Evolutionary conservation across 2,329 filamentous ascomycete genomes (phyloP).

Genomic region (Geosmithia flava): DNA sequence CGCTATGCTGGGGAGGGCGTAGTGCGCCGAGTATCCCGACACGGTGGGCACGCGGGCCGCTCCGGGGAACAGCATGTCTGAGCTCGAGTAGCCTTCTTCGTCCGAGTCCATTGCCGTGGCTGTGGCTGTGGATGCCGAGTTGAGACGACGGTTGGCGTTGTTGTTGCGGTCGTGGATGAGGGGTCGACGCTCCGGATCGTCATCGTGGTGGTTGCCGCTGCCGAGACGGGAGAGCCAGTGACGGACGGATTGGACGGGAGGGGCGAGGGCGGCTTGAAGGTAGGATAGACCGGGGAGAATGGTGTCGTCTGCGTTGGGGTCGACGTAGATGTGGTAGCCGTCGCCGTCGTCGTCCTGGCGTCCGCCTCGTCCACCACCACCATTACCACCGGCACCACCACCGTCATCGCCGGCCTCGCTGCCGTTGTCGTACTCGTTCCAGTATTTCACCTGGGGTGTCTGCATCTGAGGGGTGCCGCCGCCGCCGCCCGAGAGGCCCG

Average conservation of each 20-base stretch:
- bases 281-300: constrained; percentile 52
- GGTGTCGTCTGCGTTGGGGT: constrained; percentile 49
- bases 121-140: constrained; percentile 14
- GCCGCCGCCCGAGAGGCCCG: too few relatives aligned
- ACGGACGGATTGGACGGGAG: constrained; percentile 37
- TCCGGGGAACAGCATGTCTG: constrained; percentile 25
- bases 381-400: constrained; percentile 59
- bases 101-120: constrained; percentile 26
- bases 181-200: constrained; percentile 13
- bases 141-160: constrained; percentile 7
- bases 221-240: constrained; percentile 30
- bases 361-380: constrained; percentile 58
- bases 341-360: constrained; percentile 41
- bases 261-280: constrained; percentile 37
- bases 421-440: constrained; percentile 80
- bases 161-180: constrained; percentile 8
- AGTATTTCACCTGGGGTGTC: constrained; percentile 39
- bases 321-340: constrained; percentile 61
- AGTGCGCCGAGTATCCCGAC: constrained; percentile 39
- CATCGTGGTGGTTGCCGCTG: constrained; percentile 10
- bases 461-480: constrained; percentile 2
- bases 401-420: constrained; percentile 46
- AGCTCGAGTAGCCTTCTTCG: constrained; percentile 39
- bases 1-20: constrained; percentile 37
- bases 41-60: constrained; percentile 12